phyloP scores from a whole-genome alignment of 2,329 filamentous ascomycete genomes.

The Aspergillus pseudoglaucus region DNA sequence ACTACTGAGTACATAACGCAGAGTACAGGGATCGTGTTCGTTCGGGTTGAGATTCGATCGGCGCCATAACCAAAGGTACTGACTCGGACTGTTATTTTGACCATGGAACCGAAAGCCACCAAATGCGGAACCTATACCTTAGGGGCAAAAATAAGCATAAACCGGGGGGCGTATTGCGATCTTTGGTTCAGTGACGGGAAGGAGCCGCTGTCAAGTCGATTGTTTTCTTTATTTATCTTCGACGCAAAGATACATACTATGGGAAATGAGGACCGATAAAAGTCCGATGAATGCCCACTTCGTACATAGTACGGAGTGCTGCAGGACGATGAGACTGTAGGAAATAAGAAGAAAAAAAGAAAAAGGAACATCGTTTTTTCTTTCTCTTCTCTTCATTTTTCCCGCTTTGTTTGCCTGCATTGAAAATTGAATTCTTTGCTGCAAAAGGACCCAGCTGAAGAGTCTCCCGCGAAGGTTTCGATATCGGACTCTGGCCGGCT shows the following conservation, averaged over 20 bases:
- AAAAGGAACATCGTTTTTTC: not conserved
- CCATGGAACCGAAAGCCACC: not conserved
- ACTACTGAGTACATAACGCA: no score
- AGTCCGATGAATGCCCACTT: constrained; percentile 15
- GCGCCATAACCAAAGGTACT: not conserved
- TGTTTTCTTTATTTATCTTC: not conserved
- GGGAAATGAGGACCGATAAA: constrained; percentile 10
- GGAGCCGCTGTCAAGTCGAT: constrained; percentile 11
- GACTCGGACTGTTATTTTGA: not conserved
- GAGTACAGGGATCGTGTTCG: no score
- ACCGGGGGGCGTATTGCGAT: constrained; percentile 15
- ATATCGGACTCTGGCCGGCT: not conserved
- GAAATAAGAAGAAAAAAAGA: constrained; percentile 1
- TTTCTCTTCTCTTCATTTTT: not conserved
- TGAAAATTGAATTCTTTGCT: not conserved
- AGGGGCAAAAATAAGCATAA: constrained; percentile 20
- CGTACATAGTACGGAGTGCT: constrained; percentile 13
- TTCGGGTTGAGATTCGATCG: not conserved
- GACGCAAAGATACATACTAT: not conserved
- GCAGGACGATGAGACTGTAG: constrained; percentile 5
- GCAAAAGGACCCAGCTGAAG: not conserved
- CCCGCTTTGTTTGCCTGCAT: not conserved
- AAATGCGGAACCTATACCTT: constrained; percentile 6
- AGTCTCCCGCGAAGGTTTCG: not conserved
- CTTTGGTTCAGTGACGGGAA: constrained; percentile 19